Evolutionary conservation across 148 eudicot genomes (phyloP).

Genomic region (Tetragonia tetragonoides): DNA sequence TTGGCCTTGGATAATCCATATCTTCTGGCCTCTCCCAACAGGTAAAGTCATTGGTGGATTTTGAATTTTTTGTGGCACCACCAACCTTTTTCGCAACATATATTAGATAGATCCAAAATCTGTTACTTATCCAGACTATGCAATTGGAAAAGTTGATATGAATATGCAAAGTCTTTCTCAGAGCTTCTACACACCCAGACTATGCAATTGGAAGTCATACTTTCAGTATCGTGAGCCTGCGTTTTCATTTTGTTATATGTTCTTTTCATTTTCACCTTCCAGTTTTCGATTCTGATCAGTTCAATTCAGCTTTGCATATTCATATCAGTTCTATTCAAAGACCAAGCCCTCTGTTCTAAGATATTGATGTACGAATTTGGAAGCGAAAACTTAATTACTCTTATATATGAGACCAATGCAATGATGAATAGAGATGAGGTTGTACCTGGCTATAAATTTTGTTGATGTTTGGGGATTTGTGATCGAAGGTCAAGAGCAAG

Average conservation of each 20-base stretch:
- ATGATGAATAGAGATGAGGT: background rate
- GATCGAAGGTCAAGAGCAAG: conserved; percentile 51
- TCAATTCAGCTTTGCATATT: no score
- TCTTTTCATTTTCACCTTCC: no score
- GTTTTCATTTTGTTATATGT: no score
- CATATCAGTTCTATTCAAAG: no score
- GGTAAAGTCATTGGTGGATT: conserved; percentile 44
- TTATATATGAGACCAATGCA: background rate
- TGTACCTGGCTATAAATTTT: conserved; percentile 46
- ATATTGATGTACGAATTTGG: no score
- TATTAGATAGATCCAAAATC: background rate
- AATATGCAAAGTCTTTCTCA: background rate
- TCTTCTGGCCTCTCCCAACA: conserved; percentile 82
- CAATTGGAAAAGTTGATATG: background rate
- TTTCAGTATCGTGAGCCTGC: background rate
- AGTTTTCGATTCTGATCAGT: no score
- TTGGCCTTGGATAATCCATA: conserved; percentile 59
- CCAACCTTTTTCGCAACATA: conserved; percentile 46
- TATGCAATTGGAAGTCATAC: background rate
- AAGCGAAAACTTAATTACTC: no score
- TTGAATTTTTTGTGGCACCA: conserved; percentile 36
- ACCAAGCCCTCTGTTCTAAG: no score
- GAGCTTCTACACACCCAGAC: background rate
- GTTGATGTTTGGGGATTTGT: conserved; percentile 34
- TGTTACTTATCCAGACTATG: background rate